phyloP scores from a whole-genome alignment of 208 protist genomes.

The Lotmaria passim region DNA sequence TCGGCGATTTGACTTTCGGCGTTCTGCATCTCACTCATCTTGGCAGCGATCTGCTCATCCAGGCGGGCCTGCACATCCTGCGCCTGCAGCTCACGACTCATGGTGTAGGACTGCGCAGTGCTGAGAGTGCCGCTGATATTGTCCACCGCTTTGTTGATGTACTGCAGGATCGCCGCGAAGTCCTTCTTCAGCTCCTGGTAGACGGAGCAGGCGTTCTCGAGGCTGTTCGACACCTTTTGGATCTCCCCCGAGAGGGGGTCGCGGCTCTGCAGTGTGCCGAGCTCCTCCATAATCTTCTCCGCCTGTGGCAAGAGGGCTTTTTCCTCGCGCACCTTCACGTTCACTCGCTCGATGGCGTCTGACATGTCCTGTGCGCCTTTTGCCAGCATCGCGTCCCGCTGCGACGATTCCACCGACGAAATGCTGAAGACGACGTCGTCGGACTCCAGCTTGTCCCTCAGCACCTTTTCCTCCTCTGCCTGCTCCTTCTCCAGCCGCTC shows the following conservation, averaged over 20 bases:
- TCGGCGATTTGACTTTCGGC: slow-evolving; percentile 41
- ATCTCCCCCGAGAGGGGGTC: slow-evolving; percentile 73
- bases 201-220: slow-evolving; percentile 67
- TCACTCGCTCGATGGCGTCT: slow-evolving; percentile 65
- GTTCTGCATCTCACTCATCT: slow-evolving; percentile 70
- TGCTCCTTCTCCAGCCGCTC: slow-evolving; percentile 46
- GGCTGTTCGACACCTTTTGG: slow-evolving; percentile 76
- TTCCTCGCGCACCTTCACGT: slow-evolving; percentile 50
- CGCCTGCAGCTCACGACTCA: slow-evolving; percentile 63
- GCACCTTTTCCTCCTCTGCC: slow-evolving; percentile 36
- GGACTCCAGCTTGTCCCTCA: slow-evolving; percentile 72
- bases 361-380: slow-evolving; percentile 57
- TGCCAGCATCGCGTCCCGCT: slow-evolving; percentile 60
- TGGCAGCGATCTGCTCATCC: slow-evolving; percentile 77
- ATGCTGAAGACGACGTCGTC: slow-evolving; percentile 72
- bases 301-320: slow-evolving; percentile 42
- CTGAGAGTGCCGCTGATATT: slow-evolving; percentile 55
- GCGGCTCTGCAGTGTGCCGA: slow-evolving; percentile 69
- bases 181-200: slow-evolving; percentile 64
- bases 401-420: slow-evolving; percentile 57
- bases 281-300: slow-evolving; percentile 55
- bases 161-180: slow-evolving; percentile 51
- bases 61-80: slow-evolving; percentile 57
- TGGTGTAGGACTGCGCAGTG: slow-evolving; percentile 65
- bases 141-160: slow-evolving; percentile 54